A percentile compares a stretch with the other conserved stretches of the same genome.
These are phyloP conservation scores for Leccinum insolens DNA, from an alignment of 1,284 basidiomycete genomes.

Conservation along the genomic window DNA sequence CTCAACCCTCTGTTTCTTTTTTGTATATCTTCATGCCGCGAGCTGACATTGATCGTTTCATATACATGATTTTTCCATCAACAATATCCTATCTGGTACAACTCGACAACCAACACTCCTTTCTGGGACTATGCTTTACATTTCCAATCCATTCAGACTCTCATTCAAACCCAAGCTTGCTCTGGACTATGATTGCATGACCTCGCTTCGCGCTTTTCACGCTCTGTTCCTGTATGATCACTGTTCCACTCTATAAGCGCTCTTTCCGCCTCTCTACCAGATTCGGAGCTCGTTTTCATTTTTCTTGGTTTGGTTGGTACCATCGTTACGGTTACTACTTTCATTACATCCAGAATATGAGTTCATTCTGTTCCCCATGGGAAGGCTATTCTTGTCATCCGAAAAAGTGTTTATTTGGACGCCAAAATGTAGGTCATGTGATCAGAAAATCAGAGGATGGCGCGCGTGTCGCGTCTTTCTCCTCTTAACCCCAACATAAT, in stretches of 20 bases:
- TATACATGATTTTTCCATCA: slow-evolving; percentile 17
- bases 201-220: slow-evolving; percentile 13
- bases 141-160: slow-evolving; percentile 14
- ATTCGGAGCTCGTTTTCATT: slow-evolving; percentile 13
- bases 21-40: slow-evolving; percentile 26
- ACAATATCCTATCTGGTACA: slow-evolving; percentile 24
- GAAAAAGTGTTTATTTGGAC: background rate
- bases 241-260: slow-evolving; percentile 13
- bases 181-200: slow-evolving; percentile 35
- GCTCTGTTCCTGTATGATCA: slow-evolving; percentile 21
- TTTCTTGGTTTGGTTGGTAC: slow-evolving; percentile 31
- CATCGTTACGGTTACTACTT: slow-evolving; percentile 21
- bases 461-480: background rate
- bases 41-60: slow-evolving; percentile 24
- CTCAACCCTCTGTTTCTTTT: slow-evolving; percentile 10
- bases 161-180: slow-evolving; percentile 24
- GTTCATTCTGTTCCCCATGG: slow-evolving; percentile 15
- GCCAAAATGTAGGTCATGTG: slow-evolving; percentile 27
- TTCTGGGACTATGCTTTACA: slow-evolving; percentile 31
- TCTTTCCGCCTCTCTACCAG: slow-evolving; percentile 13
- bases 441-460: slow-evolving; percentile 8
- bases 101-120: slow-evolving; percentile 26
- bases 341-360: slow-evolving; percentile 33
- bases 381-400: background rate
- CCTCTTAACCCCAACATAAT: slow-evolving; percentile 11